Conservation (phyloP, 1,284 basidiomycete genomes). For the Ganoderma resinaceum region DNA sequence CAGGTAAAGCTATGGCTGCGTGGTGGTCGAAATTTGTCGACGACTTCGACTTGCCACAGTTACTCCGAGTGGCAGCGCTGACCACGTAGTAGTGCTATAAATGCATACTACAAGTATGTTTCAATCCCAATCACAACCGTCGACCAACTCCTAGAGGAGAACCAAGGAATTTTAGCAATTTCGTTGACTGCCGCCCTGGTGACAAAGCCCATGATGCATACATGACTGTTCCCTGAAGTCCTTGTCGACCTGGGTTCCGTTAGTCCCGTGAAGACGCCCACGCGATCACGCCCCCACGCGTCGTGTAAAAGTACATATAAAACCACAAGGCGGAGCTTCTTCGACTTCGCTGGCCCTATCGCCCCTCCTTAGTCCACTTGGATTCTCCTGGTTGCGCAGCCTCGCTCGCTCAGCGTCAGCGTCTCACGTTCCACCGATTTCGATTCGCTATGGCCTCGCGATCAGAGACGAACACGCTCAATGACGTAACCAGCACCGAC, state of each 20-base stretch:
- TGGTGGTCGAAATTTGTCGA: not conserved
- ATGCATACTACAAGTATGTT: not conserved
- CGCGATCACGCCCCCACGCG: not conserved
- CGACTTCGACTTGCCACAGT: not conserved
- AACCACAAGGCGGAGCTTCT: not conserved
- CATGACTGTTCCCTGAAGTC: too few relatives aligned
- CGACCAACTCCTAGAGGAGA: not conserved
- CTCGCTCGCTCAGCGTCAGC: not conserved
- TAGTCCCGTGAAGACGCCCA: not conserved
- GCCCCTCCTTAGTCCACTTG: not conserved
- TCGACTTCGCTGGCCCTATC: not conserved
- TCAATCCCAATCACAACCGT: not conserved
- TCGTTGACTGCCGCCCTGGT: too few relatives aligned
- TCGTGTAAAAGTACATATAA: not conserved
- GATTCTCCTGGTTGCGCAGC: not conserved
- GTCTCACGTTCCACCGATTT: too few relatives aligned
- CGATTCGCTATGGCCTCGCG: not conserved
- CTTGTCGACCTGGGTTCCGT: not conserved
- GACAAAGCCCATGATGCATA: too few relatives aligned
- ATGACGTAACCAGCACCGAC: slow-evolving; percentile 19
- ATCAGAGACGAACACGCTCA: slow-evolving; percentile 28
- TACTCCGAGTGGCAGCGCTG: not conserved
- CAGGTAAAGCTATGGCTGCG: not conserved
- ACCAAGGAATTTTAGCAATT: not conserved
- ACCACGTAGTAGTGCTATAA: not conserved